Evolutionary conservation across 1,139 yeast species (phyloP), one percentile per base, ranked within the genome.

Genomic region (Williopsis jadinii): DNA sequence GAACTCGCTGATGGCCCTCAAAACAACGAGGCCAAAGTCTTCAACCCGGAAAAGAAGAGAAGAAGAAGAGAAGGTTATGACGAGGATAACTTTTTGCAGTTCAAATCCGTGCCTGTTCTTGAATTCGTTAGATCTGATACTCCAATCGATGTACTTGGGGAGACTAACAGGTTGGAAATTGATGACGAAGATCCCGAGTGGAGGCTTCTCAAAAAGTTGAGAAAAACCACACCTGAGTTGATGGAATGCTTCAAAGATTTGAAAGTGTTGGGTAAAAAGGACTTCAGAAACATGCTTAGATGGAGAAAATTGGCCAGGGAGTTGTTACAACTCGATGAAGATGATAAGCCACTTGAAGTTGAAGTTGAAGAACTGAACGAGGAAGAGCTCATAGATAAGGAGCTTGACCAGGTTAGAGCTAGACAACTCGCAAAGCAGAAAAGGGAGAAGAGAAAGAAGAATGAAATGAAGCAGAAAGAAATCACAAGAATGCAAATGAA

Each of bases 51-150:
- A 56, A 80, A 83, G 64, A 87, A 86, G 63, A 77, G 75, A 46
- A 81, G 97, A 66, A 84, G 81, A 62, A 84, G 99, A 76, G 85
- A 84, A 53, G 99, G 99, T 74, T 92, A 92, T 66, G 97, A 86
- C 47, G 98, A 92, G 59, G 96, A 95, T 40, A 95, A 92, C 57
- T 79, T 84, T 57, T 68, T 81, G 28, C 77, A 82, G 53, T 85
- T 78, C 60, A 92, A 88, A 54, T 77, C 80, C 13, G 71, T 77
- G 68, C 75, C 87, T 15, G 70, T 88, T 6, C 63, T 87, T 62
- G 97, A 92, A 11, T 90, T 92, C 65, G 76, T 94, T 40, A 75
- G 69, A 48, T 73, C 78, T 43, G 92, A 83, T 35, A 95, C 84
- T 48, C 95, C 97, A 11, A 86, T 92, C 40, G 82, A 82, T 50